Base-by-base conservation (phyloP, 2,329 filamentous ascomycete genomes). In the Ascomycota sp. region DNA sequence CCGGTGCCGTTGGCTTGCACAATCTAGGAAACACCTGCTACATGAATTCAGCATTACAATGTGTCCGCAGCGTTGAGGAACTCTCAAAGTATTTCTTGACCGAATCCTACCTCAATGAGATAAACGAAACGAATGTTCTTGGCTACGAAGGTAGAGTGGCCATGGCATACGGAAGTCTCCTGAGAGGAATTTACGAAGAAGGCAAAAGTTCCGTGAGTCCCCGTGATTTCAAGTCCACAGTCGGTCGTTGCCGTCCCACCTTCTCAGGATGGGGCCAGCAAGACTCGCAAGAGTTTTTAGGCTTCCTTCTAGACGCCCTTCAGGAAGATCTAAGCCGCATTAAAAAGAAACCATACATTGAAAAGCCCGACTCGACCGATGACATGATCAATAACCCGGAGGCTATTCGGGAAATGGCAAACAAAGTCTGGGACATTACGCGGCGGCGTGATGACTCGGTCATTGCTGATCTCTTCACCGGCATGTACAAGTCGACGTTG, bases 1-100 rank as follows among this genome's bases (percentile, higher is more conserved):
- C 72, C 22, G 89, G 89, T 21, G 76, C 75, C 25, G 78, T 85
- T 25, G 89, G 89, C 22, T 58, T 98, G 30, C 72, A 69, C 38
- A 98, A 98, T 45, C 58, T 98, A 10, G 89, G 89, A 29, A 98
- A 98, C 45, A 95, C 89, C 0, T 98, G 89, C 54, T 98, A 98
- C 56, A 94, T 95, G 85, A 95, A 95, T 52, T 93, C 86, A 15
- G 89, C 89, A 8, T 61, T 95, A 32, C 89, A 98, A 48, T 98
- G 89, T 48, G 70, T 98, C 30, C 74, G 86, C 30, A 91, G 81
- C 41, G 83, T 94, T 0, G 81, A 93, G 46, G 89, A 98, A 51
- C 57, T 98, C 38, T 86, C 82, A 5, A 75, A 83, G 43, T 98
- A 93, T 51, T 95, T 98, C 51, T 53, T 94, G 29, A 63, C 68